A percentile compares a stretch with the other conserved stretches of the same genome.
Conservation (phyloP, 2,329 filamentous ascomycete species). For the Myriosclerotinia curreyana region DNA sequence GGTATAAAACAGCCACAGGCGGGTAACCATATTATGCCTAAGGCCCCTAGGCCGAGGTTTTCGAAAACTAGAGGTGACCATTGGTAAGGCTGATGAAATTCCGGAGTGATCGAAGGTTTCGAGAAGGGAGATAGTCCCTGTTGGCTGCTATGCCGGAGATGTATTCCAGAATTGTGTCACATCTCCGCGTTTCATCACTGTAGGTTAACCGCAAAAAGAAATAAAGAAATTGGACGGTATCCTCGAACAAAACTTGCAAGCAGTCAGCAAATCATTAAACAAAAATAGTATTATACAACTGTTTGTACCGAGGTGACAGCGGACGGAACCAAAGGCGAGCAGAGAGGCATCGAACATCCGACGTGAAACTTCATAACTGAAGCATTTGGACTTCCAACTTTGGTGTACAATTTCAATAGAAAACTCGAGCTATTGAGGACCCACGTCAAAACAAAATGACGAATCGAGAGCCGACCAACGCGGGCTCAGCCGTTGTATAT, state of each 20-base stretch:
- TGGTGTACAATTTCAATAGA: not conserved
- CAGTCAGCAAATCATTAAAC: not conserved
- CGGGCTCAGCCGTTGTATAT: slow-evolving; percentile 8
- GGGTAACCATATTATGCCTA: not conserved
- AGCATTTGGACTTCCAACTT: not conserved
- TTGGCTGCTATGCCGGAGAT: slow-evolving; percentile 1
- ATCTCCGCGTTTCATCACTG: slow-evolving; percentile 18
- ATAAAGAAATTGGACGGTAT: not conserved
- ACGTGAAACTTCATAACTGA: not conserved
- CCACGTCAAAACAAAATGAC: not conserved
- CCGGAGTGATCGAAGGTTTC: not conserved
- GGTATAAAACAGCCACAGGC: slow-evolving; percentile 13
- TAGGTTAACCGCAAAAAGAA: not conserved
- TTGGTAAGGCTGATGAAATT: slow-evolving; percentile 25
- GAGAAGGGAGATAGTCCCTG: not conserved
- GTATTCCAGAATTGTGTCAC: slow-evolving; percentile 4
- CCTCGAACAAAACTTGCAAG: slow-evolving; percentile 1
- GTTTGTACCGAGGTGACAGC: no score
- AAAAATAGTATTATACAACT: not conserved
- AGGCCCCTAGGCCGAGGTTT: not conserved
- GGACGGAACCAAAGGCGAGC: not conserved
- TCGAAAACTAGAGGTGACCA: slow-evolving; percentile 6
- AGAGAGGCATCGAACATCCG: not conserved
- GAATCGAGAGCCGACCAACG: not conserved
- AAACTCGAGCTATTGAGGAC: not conserved